phyloP scores from a whole-genome alignment of 2,329 filamentous ascomycete species.

The Sporothrix schenckii region DNA sequence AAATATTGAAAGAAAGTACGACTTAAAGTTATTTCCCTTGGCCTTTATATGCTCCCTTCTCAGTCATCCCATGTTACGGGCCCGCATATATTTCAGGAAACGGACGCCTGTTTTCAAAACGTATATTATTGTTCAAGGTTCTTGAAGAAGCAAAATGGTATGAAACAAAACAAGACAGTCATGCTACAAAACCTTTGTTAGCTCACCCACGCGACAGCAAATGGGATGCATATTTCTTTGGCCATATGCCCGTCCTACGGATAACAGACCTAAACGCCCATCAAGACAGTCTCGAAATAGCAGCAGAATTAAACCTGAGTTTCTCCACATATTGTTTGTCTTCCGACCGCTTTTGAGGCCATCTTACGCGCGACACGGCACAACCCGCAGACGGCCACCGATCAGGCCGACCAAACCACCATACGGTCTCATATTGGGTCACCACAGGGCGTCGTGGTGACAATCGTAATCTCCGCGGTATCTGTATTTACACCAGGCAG shows the following conservation, averaged over 20 bases:
- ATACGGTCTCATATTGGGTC: background rate
- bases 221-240: background rate
- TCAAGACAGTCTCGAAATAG: background rate
- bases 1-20: too few relatives aligned
- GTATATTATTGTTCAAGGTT: background rate
- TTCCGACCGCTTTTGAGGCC: slow-evolving; percentile 7
- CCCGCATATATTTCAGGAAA: slow-evolving; percentile 11
- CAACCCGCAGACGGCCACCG: background rate
- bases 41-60: background rate
- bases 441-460: background rate
- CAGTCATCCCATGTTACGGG: background rate
- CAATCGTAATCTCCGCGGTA: background rate
- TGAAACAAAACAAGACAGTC: background rate
- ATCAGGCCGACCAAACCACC: background rate
- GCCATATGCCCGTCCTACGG: slow-evolving; percentile 2
- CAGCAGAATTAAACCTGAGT: slow-evolving; percentile 1
- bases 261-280: background rate
- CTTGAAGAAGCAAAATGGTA: background rate
- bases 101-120: background rate
- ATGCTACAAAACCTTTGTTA: too few relatives aligned
- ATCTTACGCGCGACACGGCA: slow-evolving; percentile 16
- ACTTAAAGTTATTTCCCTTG: too few relatives aligned
- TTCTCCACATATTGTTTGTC: background rate
- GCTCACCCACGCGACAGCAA: too few relatives aligned
- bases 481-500: background rate